phyloP scores from a whole-genome alignment of 2,329 filamentous ascomycete genomes.

The Coccinonectria pachysandricola region DNA sequence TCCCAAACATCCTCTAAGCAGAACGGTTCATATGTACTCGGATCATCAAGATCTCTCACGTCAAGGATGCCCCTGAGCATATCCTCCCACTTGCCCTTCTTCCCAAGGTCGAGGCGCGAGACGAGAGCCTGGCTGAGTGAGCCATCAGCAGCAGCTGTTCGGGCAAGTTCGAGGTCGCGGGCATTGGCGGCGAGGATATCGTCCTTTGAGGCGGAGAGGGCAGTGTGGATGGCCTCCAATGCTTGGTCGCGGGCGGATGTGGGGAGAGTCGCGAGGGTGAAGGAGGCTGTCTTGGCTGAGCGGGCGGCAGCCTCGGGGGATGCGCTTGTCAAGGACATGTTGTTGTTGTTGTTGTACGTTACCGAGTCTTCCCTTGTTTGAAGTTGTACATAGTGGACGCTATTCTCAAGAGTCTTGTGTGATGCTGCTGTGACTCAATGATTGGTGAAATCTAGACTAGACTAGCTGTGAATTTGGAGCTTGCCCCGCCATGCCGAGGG shows the following conservation, averaged over 20 bases:
- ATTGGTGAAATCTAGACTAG: no score
- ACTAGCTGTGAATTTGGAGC: no score
- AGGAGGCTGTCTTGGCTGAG: conserved; percentile 71
- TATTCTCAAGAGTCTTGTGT: no score
- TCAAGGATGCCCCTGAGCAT: conserved; percentile 94
- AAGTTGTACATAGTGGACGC: no score
- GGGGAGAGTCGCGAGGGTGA: conserved; percentile 70
- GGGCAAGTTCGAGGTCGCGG: conserved; percentile 66
- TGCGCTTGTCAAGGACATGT: conserved; percentile 84
- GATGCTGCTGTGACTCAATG: no score
- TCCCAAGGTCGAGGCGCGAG: conserved; percentile 76
- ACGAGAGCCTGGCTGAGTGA: conserved; percentile 72
- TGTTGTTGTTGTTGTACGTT: conserved; percentile 4
- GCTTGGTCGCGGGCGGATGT: conserved; percentile 71
- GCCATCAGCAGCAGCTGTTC: conserved; percentile 62
- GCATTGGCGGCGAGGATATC: conserved; percentile 81
- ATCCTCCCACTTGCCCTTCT: conserved; percentile 89
- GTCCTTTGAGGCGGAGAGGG: conserved; percentile 58
- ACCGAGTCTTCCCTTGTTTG: no score
- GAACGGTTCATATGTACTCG: conserved; percentile 42
- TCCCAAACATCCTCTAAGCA: neutral
- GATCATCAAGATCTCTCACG: conserved; percentile 75
- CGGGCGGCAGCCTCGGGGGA: conserved; percentile 67
- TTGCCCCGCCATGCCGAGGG: no score
- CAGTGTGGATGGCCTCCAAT: conserved; percentile 70